phyloP scores from a whole-genome alignment of 1,139 yeast species.

The Candida tetrigidarum region DNA sequence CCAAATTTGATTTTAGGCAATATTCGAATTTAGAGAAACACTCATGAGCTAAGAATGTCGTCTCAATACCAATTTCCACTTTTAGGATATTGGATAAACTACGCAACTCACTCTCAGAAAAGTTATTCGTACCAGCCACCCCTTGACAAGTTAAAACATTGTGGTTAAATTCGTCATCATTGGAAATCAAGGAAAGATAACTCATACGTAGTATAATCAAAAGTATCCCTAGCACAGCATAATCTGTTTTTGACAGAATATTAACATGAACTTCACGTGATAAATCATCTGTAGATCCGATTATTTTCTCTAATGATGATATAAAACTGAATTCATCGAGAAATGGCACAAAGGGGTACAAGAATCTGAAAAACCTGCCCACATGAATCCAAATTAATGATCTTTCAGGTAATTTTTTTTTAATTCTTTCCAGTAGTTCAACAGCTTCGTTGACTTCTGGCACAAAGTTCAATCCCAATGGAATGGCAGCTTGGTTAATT shows the following conservation, averaged over 20 bases:
- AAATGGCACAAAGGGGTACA: slow-evolving; percentile 52
- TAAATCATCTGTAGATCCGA: slow-evolving; percentile 22
- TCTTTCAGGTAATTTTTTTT: slow-evolving; percentile 41
- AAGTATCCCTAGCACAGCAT: slow-evolving; percentile 28
- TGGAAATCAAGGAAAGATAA: slow-evolving; percentile 31
- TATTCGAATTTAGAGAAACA: slow-evolving; percentile 35
- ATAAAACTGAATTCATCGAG: slow-evolving; percentile 41
- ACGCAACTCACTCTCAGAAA: slow-evolving; percentile 17
- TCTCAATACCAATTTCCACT: slow-evolving; percentile 47
- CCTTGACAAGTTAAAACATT: slow-evolving; percentile 19
- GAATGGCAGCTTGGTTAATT: slow-evolving; percentile 20
- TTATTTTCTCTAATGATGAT: slow-evolving; percentile 19
- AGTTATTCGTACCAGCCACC: neutral
- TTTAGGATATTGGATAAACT: slow-evolving; percentile 44
- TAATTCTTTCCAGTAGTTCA: slow-evolving; percentile 31
- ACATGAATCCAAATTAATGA: slow-evolving; percentile 47
- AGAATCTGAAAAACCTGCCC: slow-evolving; percentile 43
- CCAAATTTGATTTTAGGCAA: slow-evolving; percentile 24
- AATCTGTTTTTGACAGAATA: slow-evolving; percentile 23
- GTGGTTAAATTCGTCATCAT: slow-evolving; percentile 30
- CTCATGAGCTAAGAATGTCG: slow-evolving; percentile 32
- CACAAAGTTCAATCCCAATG: slow-evolving; percentile 22
- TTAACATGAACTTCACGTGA: slow-evolving; percentile 20
- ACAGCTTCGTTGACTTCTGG: slow-evolving; percentile 28
- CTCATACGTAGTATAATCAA: slow-evolving; percentile 26